Percentiles rank a stretch among this genome's conserved stretches.
These are phyloP conservation scores for Barbatosphaeria neglecta DNA, from an alignment of 495 filamentous ascomycete species.

Conservation along the genomic window DNA sequence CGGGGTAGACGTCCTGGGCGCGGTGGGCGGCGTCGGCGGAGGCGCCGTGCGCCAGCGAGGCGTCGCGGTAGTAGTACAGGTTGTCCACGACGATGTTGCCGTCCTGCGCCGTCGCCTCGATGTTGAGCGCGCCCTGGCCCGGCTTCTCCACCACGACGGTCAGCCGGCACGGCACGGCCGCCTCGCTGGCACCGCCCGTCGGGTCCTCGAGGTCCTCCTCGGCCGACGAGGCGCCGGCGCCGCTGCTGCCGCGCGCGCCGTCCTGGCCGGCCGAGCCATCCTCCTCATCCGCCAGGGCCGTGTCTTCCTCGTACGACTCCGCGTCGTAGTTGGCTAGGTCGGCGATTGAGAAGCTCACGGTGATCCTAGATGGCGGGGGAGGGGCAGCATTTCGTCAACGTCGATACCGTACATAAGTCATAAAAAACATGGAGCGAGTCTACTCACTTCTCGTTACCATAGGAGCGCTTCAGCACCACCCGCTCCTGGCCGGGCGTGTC, in stretches of 20 bases:
- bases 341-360: conserved; percentile 82
- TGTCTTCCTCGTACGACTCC: conserved; percentile 25
- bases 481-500: conserved; percentile 79
- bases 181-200: conserved; percentile 35
- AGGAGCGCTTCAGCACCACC: conserved; percentile 69
- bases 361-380: conserved; percentile 62
- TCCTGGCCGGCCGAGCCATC: conserved; percentile 37
- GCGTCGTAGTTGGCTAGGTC: conserved; percentile 69
- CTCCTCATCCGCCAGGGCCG: conserved; percentile 62
- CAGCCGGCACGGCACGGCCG: conserved; percentile 67
- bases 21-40: conserved; percentile 32
- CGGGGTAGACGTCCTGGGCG: conserved; percentile 69
- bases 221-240: neutral
- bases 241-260: conserved; percentile 31
- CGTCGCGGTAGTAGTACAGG: conserved; percentile 71
- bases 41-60: conserved; percentile 51
- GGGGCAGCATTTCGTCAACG: conserved; percentile 11
- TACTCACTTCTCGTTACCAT: conserved; percentile 76
- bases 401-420: neutral
- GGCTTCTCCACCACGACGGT: conserved; percentile 82
- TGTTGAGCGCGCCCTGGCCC: conserved; percentile 62
- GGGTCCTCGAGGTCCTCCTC: conserved; percentile 36
- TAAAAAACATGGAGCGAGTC: neutral
- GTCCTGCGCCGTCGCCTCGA: conserved; percentile 81
- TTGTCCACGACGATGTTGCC: conserved; percentile 84